Base-by-base conservation (phyloP, 345 rosid species). In the Gossypium arboreum region DNA sequence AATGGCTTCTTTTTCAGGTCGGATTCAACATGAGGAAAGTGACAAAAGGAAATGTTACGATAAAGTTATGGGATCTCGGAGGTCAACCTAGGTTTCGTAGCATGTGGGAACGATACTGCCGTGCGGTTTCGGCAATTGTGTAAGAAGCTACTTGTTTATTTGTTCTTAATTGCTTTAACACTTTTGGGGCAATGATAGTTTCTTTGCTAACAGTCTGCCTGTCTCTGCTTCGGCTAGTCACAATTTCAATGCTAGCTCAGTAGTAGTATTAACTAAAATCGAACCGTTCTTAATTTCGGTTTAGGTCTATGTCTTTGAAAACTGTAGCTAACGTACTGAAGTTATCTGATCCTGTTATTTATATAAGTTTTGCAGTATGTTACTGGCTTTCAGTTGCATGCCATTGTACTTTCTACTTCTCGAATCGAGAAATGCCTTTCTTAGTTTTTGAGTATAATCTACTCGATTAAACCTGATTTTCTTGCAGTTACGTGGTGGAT, bases 21-120 rank as follows among this genome's bases (percentile, higher is more conserved):
- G 98, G 98, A n/a, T 94, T 94, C 79, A 94, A 92, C 84, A 90
- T 92, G 98, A 94, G 88, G 86, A 94, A 94, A 83, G 98, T 94
- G 77, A 92, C 94, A 52, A 94, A 94, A 84, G 98, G 97, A 79
- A 94, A 89, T 73, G 98, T 91, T 67, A 91, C 97, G 7, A 94
- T 94, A 71, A 94, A 92, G 81, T 81, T 94, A 79, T 94, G 98
- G 97, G 98, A 93, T 86, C 97, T 89, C 34, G 97, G 97, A 75
- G 98, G 98, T 83, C 91, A 91, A 78, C 98, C 98, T 63, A 87
- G 98, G 83, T 91, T 93, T 76, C 97, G 98, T 81, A 91, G 98
- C 71, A 93, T 93, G 98, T 93, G 96, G 98, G 97, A 93, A 84
- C 85, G 98, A 29, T 93, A 93, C 68, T 93, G 97, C 54, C 98